These are phyloP conservation scores for Scheffersomyces stambukii DNA, from an alignment of 1,139 yeast species.

Conservation along the genomic window DNA sequence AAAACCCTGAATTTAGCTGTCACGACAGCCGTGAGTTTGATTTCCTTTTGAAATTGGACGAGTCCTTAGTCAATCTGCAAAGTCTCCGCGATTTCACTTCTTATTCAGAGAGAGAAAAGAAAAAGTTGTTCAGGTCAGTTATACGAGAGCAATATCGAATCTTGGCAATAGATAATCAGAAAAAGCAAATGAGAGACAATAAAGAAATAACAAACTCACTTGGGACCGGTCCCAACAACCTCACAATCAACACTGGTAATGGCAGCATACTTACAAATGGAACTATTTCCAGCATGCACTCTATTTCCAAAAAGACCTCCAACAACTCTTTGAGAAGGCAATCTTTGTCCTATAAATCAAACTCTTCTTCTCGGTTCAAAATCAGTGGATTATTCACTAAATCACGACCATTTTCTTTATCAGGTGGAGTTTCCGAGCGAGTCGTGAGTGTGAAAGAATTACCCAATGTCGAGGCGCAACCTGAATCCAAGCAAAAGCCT, in stretches of 20 bases:
- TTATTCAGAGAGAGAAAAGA: conserved; percentile 22
- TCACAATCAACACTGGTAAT: conserved; percentile 1
- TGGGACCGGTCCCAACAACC: neutral
- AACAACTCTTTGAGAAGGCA: conserved; percentile 35
- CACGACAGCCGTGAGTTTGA: conserved; percentile 45
- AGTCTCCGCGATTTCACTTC: too few relatives aligned
- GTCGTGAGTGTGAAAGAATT: conserved; percentile 51
- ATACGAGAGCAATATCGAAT: conserved; percentile 34
- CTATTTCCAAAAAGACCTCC: conserved; percentile 30
- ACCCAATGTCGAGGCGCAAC: conserved; percentile 46
- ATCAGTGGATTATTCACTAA: conserved; percentile 42
- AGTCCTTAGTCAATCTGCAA: conserved; percentile 24
- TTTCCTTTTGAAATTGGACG: conserved; percentile 41
- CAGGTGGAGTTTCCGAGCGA: conserved; percentile 41
- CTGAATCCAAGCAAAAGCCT: conserved; percentile 53
- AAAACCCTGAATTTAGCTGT: conserved; percentile 13
- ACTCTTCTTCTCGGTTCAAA: conserved; percentile 38
- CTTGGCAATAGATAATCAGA: conserved; percentile 31
- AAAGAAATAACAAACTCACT: conserved; percentile 1
- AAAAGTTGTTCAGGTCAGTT: conserved; percentile 27
- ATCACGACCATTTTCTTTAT: conserved; percentile 31
- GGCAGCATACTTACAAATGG: neutral
- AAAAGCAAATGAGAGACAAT: conserved; percentile 23
- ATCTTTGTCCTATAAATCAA: conserved; percentile 39
- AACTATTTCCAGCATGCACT: conserved; percentile 5